A percentile compares a stretch with the other conserved stretches of the same genome.
phyloP scores from a whole-genome alignment of 129 eudicot species.

The Chrysanthemum makinoi region DNA sequence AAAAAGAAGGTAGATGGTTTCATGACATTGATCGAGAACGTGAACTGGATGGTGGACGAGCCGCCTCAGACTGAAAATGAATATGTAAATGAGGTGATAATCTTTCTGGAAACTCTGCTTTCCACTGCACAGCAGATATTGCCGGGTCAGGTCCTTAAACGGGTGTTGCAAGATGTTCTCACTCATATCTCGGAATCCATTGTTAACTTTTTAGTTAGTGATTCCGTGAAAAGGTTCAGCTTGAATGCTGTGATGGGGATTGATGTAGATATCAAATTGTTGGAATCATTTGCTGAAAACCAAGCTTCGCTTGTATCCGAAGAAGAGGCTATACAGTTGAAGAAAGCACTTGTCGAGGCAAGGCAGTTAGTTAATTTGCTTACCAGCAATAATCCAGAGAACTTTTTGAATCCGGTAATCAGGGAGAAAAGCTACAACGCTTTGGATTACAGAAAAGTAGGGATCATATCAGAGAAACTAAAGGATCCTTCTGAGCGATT shows the following conservation, averaged over 20 bases:
- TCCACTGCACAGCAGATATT: constrained; percentile 95
- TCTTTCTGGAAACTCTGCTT: constrained; percentile 85
- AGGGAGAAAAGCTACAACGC: constrained; percentile 89
- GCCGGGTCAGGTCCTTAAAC: constrained; percentile 76
- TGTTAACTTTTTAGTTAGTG: constrained; percentile 77
- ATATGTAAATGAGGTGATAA: constrained; percentile 89
- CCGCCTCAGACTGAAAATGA: constrained; percentile 85
- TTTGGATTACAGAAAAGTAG: constrained; percentile 88
- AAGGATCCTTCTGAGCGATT: constrained; percentile 85
- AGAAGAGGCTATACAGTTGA: constrained; percentile 62
- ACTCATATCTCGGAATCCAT: constrained; percentile 80
- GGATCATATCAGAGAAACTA: constrained; percentile 77
- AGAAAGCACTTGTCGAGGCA: constrained; percentile 73
- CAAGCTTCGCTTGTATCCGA: constrained; percentile 76
- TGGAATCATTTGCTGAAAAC: constrained; percentile 95
- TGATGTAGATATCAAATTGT: constrained; percentile 66
- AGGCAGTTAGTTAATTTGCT: constrained; percentile 89
- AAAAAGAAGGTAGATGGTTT: constrained; percentile 94
- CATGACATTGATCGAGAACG: constrained; percentile 78
- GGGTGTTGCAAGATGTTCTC: constrained; percentile 88
- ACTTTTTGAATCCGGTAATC: constrained; percentile 88
- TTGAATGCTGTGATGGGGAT: constrained; percentile 90
- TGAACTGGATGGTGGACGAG: constrained; percentile 94
- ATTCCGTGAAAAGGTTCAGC: constrained; percentile 78
- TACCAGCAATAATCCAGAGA: constrained; percentile 91